These are phyloP conservation scores for Stephanodiscus minutulus DNA, from an alignment of 108 stramenopile genomes.

Conservation along the genomic window DNA sequence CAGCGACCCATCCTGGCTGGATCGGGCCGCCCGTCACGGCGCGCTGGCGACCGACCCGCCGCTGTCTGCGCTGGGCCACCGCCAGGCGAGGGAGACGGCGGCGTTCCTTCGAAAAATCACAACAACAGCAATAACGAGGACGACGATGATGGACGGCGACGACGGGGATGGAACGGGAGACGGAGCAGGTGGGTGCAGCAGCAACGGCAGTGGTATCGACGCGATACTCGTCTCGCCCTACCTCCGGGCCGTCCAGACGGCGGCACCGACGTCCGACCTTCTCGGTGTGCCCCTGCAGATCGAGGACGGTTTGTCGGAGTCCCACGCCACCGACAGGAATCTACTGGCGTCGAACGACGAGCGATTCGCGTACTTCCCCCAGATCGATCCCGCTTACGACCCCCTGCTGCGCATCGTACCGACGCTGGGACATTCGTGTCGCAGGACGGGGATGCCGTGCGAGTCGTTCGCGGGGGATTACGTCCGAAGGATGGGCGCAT, in stretches of 20 bases:
- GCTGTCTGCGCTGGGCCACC: conserved; percentile 65
- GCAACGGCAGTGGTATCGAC: conserved; percentile 5
- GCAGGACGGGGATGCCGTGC: conserved; percentile 35
- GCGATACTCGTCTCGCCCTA: conserved; percentile 49
- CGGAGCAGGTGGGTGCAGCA: background rate
- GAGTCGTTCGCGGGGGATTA: conserved; percentile 39
- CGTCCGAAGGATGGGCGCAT: conserved; percentile 27
- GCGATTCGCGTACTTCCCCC: conserved; percentile 45
- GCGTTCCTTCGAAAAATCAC: conserved; percentile 23
- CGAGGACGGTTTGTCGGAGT: conserved; percentile 39
- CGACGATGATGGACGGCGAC: background rate
- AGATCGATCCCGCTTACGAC: conserved; percentile 27
- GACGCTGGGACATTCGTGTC: conserved; percentile 32
- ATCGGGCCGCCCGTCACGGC: conserved; percentile 27
- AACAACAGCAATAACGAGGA: no score
- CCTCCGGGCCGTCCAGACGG: conserved; percentile 45
- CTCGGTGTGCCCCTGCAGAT: conserved; percentile 33
- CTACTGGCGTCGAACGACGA: conserved; percentile 23
- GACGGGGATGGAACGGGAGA: background rate
- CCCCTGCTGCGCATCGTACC: conserved; percentile 19
- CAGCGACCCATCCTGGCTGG: conserved; percentile 54
- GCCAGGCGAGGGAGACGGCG: conserved; percentile 76
- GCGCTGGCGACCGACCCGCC: conserved; percentile 62
- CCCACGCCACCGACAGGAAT: conserved; percentile 30
- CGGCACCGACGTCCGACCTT: conserved; percentile 29